Evolutionary conservation across 2,329 filamentous ascomycete species (phyloP).

Genomic region (Hypoxylon sp.): DNA sequence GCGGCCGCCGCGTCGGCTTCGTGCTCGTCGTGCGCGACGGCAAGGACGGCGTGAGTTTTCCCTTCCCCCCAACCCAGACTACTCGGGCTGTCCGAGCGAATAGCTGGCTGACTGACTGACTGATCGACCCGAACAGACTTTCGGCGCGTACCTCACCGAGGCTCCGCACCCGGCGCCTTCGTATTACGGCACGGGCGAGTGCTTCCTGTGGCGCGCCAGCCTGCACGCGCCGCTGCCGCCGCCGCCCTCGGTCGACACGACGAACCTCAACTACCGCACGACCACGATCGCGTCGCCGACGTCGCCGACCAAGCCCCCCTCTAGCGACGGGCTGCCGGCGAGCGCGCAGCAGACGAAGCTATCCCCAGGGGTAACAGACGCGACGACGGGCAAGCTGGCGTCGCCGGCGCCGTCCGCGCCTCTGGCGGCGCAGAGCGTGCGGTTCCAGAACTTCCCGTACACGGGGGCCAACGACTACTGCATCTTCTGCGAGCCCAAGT

Average conservation of each 20-base stretch:
- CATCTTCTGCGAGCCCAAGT: slow-evolving; percentile 88
- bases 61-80: no score
- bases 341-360: slow-evolving; percentile 40
- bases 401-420: slow-evolving; percentile 52
- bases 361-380: slow-evolving; percentile 43
- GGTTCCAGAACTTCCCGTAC: slow-evolving; percentile 97
- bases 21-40: slow-evolving; percentile 86
- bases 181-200: slow-evolving; percentile 96
- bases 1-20: slow-evolving; percentile 79
- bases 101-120: slow-evolving; percentile 5
- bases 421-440: slow-evolving; percentile 75
- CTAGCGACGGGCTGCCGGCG: slow-evolving; percentile 23
- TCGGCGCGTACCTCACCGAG: slow-evolving; percentile 94
- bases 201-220: slow-evolving; percentile 86
- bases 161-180: slow-evolving; percentile 79
- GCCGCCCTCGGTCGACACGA: slow-evolving; percentile 67
- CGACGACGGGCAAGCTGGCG: slow-evolving; percentile 39
- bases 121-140: slow-evolving; percentile 61
- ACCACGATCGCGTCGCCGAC: slow-evolving; percentile 50
- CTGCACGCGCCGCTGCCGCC: slow-evolving; percentile 72
- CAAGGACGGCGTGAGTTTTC: slow-evolving; percentile 70
- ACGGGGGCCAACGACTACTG: slow-evolving; percentile 96
- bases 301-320: slow-evolving; percentile 30
- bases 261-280: slow-evolving; percentile 53
- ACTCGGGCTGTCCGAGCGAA: not conserved